Conservation (phyloP, 495 filamentous ascomycete species). For the Penicillium antarcticum region DNA sequence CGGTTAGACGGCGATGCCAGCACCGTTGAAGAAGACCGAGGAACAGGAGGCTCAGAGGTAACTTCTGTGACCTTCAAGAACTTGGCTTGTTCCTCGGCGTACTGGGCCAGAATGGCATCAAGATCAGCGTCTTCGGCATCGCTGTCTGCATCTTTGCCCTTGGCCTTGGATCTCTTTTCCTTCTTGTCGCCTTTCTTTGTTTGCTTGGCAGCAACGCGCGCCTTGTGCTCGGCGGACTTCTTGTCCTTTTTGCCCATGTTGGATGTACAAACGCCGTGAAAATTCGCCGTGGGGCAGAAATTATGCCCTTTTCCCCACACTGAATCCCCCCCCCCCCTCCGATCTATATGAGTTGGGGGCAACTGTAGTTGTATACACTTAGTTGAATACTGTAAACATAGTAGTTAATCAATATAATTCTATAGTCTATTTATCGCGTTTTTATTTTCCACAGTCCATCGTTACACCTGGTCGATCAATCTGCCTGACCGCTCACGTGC, state of each 20-base stretch:
- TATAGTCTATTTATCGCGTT: too few relatives aligned
- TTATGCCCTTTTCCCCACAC: constrained; percentile 23
- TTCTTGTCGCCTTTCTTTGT: constrained; percentile 64
- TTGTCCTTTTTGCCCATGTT: constrained; percentile 53
- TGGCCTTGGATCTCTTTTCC: constrained; percentile 70
- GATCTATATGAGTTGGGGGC: neutral
- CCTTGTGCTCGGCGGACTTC: constrained; percentile 55
- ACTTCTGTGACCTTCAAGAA: constrained; percentile 92
- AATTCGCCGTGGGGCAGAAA: constrained; percentile 26
- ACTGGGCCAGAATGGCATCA: constrained; percentile 93
- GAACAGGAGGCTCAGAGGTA: constrained; percentile 67
- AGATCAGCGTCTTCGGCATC: constrained; percentile 91
- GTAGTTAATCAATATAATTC: too few relatives aligned
- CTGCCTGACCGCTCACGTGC: constrained; percentile 28
- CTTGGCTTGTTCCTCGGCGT: constrained; percentile 76
- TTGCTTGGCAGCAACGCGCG: constrained; percentile 51
- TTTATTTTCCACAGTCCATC: neutral
- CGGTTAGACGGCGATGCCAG: constrained; percentile 79
- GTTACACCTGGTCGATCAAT: neutral
- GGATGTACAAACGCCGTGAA: constrained; percentile 4
- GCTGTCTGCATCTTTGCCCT: constrained; percentile 61
- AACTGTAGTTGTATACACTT: too few relatives aligned
- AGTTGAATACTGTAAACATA: too few relatives aligned
- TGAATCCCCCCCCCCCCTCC: constrained; percentile 2
- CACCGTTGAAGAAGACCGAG: constrained; percentile 74